Evolutionary conservation across 23 red algal genomes (phyloP).

Genomic region (Gracilaria vermiculophylla): DNA sequence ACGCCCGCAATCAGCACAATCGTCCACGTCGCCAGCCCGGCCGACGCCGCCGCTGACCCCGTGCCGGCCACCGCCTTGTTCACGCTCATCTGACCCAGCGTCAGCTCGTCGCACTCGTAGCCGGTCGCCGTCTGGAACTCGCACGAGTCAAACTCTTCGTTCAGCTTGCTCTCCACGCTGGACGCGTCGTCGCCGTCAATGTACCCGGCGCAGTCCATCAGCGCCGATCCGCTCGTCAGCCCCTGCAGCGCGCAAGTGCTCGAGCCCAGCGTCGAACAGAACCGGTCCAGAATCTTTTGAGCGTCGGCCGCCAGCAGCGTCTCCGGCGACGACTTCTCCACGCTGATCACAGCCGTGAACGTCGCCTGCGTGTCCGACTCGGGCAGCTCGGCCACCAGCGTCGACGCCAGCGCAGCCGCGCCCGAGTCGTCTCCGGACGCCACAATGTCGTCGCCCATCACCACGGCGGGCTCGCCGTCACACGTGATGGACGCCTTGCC

Average conservation of each 20-base stretch:
- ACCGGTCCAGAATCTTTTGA: background rate
- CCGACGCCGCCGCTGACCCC: background rate
- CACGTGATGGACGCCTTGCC: constrained; percentile 30
- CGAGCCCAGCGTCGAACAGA: background rate
- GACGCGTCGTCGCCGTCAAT: constrained; percentile 11
- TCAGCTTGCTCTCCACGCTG: background rate
- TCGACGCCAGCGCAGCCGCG: background rate
- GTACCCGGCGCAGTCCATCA: background rate
- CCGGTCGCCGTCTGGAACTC: constrained; percentile 24
- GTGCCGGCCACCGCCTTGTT: background rate
- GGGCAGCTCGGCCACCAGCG: background rate
- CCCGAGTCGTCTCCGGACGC: background rate
- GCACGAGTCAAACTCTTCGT: constrained; percentile 14
- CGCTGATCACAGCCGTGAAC: constrained; percentile 13
- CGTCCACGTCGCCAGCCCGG: constrained; percentile 42
- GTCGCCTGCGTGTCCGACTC: background rate
- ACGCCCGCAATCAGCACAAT: constrained; percentile 63
- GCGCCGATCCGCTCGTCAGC: constrained; percentile 9
- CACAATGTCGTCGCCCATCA: constrained; percentile 1
- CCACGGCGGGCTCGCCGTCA: constrained; percentile 33
- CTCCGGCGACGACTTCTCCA: background rate
- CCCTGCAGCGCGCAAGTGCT: background rate
- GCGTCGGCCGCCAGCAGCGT: background rate
- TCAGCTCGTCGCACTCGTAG: constrained; percentile 30
- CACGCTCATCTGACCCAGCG: constrained; percentile 5